A percentile compares a stretch with the other conserved stretches of the same genome.
Conservation (phyloP, 2,329 filamentous ascomycete genomes). For the Hansfordia pulvinata region DNA sequence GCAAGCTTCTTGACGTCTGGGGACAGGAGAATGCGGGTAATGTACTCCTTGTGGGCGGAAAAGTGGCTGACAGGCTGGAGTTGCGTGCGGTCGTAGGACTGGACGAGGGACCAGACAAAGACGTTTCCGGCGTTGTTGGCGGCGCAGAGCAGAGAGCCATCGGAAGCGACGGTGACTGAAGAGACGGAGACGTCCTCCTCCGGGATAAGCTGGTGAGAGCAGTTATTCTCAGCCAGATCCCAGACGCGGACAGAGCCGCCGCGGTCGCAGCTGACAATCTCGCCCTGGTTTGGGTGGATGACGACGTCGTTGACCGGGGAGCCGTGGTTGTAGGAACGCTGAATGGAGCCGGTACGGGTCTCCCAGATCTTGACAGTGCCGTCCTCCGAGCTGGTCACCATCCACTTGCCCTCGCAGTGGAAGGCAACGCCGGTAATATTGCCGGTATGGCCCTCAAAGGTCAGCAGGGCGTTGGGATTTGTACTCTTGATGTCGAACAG, state of each 20-base stretch:
- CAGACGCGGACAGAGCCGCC: conserved; percentile 88
- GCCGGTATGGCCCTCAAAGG: conserved; percentile 88
- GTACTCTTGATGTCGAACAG: conserved; percentile 97
- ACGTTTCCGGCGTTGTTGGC: conserved; percentile 91
- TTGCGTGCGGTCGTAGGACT: conserved; percentile 68
- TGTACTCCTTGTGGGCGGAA: conserved; percentile 81
- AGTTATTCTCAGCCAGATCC: conserved; percentile 95
- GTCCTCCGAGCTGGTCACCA: conserved; percentile 96
- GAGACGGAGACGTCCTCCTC: conserved; percentile 91
- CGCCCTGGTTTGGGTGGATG: conserved; percentile 98
- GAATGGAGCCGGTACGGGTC: conserved; percentile 70
- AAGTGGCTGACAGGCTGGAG: conserved; percentile 82
- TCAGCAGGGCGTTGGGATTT: conserved; percentile 87
- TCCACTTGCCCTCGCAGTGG: conserved; percentile 98
- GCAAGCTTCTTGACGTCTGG: conserved; percentile 90
- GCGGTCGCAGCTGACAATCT: conserved; percentile 92
- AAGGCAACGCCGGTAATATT: conserved; percentile 97
- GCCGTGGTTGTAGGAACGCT: conserved; percentile 86
- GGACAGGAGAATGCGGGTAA: conserved; percentile 81
- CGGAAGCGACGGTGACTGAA: conserved; percentile 89
- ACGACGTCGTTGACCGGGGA: conserved; percentile 92
- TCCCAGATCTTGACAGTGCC: conserved; percentile 97
- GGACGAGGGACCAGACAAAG: conserved; percentile 91
- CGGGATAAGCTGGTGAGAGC: conserved; percentile 88
- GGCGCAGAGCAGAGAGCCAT: conserved; percentile 83